Evolutionary conservation across 148 eudicot genomes (phyloP), one percentile per base, ranked within the genome.

Genomic region (Rhododendron griersonianum): DNA sequence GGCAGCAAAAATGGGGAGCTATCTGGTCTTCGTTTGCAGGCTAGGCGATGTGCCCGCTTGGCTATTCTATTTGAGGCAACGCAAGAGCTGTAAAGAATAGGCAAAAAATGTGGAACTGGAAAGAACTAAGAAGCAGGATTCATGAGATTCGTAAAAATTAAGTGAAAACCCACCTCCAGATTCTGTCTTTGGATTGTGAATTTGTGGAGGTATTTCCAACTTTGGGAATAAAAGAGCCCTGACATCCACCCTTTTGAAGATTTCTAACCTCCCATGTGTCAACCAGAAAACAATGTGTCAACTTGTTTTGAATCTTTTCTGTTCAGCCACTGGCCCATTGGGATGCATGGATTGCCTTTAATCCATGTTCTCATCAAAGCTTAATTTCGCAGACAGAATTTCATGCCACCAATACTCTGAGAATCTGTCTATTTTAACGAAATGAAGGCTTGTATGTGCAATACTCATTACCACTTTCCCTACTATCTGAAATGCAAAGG

Each of bases 401-500:
- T 14, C 41, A 15, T 51, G 63, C 65, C 21, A 7, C 44, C n/a
- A 21, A 76, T 5, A 9, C 53, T 21, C 28, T 77, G 83, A 39
- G 35, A 37, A 82, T 82, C 69, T 81, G 35, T 9, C n/a, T 48
- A 25, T 15, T 55, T 80, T 28, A 71, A 50, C 80, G 15, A 30
- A 37, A 2, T 75, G 44, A 11, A 61, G 86, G 84, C 45, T 75
- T 75, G 85, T 84, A 90, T 15, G 7, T 71, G 41, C 92, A 90
- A 63, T 87, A 84, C 21, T 87, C 85, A 37, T 85, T 45, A 1
- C 30, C 73, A 7, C 74, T 35, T 65, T 85, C 44, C 61, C 41
- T 28, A 39, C 83, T 82, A 83, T 81, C 57, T 47, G 93, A 83
- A 41, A 92, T 89, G 84, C 93, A 92, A 71, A 90, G 87, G 80